Evolutionary conservation across 768 basidiomycete species (phyloP).

Genomic region (Tulasnella calospora): DNA sequence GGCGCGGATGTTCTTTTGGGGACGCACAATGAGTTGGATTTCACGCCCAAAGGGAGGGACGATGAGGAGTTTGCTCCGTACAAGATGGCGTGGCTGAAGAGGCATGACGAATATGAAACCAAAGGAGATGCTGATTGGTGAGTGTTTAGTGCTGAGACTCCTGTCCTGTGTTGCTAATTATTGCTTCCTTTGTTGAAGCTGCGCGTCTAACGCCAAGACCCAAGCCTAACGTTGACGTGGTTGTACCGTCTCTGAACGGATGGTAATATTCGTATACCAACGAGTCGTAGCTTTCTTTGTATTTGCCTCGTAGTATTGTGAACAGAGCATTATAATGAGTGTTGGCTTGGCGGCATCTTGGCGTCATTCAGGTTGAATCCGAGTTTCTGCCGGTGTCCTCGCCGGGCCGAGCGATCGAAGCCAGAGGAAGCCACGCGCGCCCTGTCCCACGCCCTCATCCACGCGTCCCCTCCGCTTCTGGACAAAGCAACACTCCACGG

Average conservation of each 20-base stretch:
- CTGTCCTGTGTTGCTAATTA: background rate
- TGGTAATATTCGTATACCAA: background rate
- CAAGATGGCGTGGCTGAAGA: background rate
- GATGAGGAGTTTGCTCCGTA: background rate
- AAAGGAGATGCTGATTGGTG: background rate
- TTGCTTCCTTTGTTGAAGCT: background rate
- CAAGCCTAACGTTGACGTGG: background rate
- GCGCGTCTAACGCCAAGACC: background rate
- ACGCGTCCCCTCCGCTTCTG: background rate
- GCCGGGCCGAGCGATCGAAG: background rate
- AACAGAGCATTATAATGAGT: background rate
- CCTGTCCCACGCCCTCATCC: background rate
- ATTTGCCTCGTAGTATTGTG: background rate
- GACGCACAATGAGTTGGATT: background rate
- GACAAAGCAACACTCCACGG: background rate
- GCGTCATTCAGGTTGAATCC: background rate
- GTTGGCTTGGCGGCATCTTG: background rate
- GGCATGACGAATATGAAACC: background rate
- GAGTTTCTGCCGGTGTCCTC: background rate
- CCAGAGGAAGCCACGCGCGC: background rate
- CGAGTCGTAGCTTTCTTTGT: background rate
- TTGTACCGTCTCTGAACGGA: background rate
- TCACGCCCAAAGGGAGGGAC: background rate
- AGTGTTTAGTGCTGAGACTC: background rate
- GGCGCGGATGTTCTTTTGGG: background rate